phyloP scores from a whole-genome alignment of 192 early-diverging fungal species.

The Phycomyces blakesleeanus region DNA sequence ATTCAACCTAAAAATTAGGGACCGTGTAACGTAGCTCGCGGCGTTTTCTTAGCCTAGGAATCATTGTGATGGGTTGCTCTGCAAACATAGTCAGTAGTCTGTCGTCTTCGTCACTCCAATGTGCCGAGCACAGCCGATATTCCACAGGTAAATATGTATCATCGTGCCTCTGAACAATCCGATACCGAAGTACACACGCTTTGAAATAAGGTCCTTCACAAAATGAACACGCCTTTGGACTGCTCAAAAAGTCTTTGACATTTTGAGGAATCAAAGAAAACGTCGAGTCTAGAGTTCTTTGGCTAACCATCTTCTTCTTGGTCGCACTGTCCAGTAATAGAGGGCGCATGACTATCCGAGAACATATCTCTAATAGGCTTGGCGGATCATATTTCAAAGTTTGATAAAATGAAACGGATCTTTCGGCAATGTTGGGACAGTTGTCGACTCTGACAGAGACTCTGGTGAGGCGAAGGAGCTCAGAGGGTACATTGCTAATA shows the following conservation, averaged over 20 bases:
- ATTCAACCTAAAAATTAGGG: not conserved
- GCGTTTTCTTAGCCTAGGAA: not conserved
- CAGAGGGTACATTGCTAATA: constrained; percentile 16
- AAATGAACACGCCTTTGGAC: constrained; percentile 61
- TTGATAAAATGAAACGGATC: not conserved
- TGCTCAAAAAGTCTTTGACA: constrained; percentile 62
- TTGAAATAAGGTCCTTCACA: constrained; percentile 81
- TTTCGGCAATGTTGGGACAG: constrained; percentile 7
- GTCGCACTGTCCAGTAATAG: not conserved
- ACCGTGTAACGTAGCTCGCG: not conserved
- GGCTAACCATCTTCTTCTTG: constrained; percentile 36
- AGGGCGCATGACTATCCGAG: constrained; percentile 59
- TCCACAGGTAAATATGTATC: constrained; percentile 55
- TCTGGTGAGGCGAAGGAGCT: not conserved
- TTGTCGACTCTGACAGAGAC: constrained; percentile 11
- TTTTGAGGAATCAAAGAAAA: constrained; percentile 36
- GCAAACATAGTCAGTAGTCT: constrained; percentile 60
- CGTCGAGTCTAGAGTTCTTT: constrained; percentile 20
- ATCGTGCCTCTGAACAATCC: constrained; percentile 61
- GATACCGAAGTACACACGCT: constrained; percentile 49
- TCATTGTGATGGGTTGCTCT: not conserved
- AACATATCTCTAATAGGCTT: constrained; percentile 70
- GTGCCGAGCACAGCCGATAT: constrained; percentile 68
- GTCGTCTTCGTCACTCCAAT: constrained; percentile 73
- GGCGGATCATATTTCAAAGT: constrained; percentile 42